Evolutionary conservation across 225 moss, liverwort and hornwort genomes (phyloP).

Genomic region (Ulota crispa): DNA sequence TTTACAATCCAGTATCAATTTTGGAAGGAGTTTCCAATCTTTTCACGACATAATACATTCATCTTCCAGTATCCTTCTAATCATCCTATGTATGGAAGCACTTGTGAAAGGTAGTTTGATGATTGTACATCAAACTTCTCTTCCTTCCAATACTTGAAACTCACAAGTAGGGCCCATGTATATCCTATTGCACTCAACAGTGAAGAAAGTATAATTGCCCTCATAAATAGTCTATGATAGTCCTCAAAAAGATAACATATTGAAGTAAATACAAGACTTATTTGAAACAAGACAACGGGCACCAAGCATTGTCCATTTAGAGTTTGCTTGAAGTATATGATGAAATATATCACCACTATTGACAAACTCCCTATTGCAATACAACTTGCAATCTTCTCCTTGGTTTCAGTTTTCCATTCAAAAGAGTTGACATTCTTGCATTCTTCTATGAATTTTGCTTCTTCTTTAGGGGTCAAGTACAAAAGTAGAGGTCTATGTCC

Average conservation of each 20-base stretch:
- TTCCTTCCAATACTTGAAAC: neutral
- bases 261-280: no score
- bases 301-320: no score
- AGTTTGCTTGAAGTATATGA: no score
- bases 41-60: no score
- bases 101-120: neutral
- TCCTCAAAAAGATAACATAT: no score
- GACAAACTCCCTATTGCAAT: no score
- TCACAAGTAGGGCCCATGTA: neutral
- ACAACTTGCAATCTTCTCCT: no score
- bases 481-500: neutral
- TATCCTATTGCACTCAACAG: neutral
- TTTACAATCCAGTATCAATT: no score
- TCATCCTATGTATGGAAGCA: neutral
- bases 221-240: no score
- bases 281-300: no score
- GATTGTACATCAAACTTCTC: neutral
- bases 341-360: no score
- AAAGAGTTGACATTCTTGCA: neutral
- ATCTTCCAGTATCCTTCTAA: neutral
- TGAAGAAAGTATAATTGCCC: accelerated
- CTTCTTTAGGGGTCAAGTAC: neutral
- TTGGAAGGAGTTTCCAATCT: no score
- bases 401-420: accelerated
- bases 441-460: neutral